Percentiles rank a stretch among this genome's conserved stretches.
These are phyloP conservation scores for Ettlia oleoabundans DNA, from an alignment of 139 green algal genomes.

Conservation along the genomic window DNA sequence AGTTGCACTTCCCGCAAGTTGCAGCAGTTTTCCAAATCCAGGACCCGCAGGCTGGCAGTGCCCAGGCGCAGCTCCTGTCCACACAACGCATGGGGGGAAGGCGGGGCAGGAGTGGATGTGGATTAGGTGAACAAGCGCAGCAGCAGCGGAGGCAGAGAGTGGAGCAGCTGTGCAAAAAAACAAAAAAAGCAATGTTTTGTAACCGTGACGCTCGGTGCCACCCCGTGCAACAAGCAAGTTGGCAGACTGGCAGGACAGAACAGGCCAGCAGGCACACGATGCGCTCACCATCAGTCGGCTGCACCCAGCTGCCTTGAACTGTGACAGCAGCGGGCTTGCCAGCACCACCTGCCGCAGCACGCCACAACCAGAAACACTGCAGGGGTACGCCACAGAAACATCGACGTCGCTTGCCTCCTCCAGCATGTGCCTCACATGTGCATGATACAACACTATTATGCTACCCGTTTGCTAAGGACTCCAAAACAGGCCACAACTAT, in stretches of 20 bases:
- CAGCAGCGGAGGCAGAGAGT: not conserved
- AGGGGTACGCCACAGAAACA: too few relatives aligned
- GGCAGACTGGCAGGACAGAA: too few relatives aligned
- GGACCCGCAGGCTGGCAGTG: not conserved
- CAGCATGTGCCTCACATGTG: too few relatives aligned
- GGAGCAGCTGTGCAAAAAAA: not conserved
- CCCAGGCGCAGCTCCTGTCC: slow-evolving; percentile 26
- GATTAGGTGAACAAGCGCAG: not conserved
- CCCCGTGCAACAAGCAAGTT: too few relatives aligned
- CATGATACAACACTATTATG: too few relatives aligned
- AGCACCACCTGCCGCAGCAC: slow-evolving; percentile 32
- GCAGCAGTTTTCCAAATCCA: slow-evolving; percentile 26
- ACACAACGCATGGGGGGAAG: not conserved
- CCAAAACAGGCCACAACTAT: not conserved
- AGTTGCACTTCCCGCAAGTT: slow-evolving; percentile 31
- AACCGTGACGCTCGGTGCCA: not conserved
- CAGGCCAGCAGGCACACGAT: not conserved
- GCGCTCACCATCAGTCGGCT: slow-evolving; percentile 14
- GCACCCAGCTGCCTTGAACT: slow-evolving; percentile 6
- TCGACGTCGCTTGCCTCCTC: too few relatives aligned
- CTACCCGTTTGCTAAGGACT: too few relatives aligned
- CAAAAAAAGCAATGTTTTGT: not conserved
- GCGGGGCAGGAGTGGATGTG: not conserved
- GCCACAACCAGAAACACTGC: slow-evolving; percentile 18
- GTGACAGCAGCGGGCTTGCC: not conserved